Evolutionary conservation across 192 early-diverging fungal genomes (phyloP).

Genomic region (Backusella luteola): DNA sequence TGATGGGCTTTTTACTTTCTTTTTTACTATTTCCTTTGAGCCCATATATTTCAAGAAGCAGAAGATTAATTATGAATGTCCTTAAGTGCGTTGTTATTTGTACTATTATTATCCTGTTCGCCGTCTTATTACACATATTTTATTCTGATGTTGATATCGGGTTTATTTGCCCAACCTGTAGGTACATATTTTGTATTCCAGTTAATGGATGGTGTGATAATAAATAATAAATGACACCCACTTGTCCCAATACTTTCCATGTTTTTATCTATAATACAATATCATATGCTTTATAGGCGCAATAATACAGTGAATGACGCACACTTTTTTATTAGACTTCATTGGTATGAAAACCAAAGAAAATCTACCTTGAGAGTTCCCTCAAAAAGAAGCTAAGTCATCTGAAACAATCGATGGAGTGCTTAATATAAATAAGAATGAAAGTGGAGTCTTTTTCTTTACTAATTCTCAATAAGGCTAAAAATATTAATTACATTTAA

Average conservation of each 20-base stretch:
- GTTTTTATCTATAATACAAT: too few species aligned
- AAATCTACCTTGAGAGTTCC: too few species aligned
- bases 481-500: background rate
- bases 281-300: too few species aligned
- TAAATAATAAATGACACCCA: background rate
- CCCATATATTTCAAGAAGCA: background rate
- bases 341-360: too few species aligned
- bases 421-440: background rate
- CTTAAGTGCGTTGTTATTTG: slow-evolving; percentile 37
- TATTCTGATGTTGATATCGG: slow-evolving; percentile 40
- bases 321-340: too few species aligned
- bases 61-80: slow-evolving; percentile 31
- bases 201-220: slow-evolving; percentile 53
- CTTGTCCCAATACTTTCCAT: too few species aligned
- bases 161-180: slow-evolving; percentile 55
- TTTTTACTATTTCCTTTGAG: slow-evolving; percentile 12
- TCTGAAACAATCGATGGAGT: background rate
- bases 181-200: slow-evolving; percentile 53
- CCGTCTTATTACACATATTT: slow-evolving; percentile 44
- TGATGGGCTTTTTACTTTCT: slow-evolving; percentile 13
- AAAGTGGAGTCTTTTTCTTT: background rate
- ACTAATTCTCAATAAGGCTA: background rate
- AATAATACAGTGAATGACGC: too few species aligned
- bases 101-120: slow-evolving; percentile 43
- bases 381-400: too few species aligned